phyloP scores from a whole-genome alignment of 495 filamentous ascomycete species.

The Durotheca rogersii region DNA sequence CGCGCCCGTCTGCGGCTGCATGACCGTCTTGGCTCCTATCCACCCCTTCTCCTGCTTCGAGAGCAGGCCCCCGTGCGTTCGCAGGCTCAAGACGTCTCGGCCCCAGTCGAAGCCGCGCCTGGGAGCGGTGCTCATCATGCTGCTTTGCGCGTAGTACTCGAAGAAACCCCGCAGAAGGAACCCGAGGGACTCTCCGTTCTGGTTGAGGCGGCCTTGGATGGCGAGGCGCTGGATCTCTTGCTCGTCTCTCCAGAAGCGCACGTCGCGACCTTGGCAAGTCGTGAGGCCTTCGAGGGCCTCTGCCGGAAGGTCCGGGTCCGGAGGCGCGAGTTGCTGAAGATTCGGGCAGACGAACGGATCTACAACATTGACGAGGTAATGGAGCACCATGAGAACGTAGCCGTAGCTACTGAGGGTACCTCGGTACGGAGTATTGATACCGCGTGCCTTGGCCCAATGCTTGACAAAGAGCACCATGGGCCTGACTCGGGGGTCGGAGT shows the following conservation, averaged over 20 bases:
- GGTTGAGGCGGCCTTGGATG: constrained; percentile 51
- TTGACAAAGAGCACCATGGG: constrained; percentile 82
- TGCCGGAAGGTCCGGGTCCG: constrained; percentile 40
- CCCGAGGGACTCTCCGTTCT: constrained; percentile 63
- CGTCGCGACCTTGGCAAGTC: constrained; percentile 56
- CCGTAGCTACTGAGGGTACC: constrained; percentile 84
- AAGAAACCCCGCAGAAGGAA: constrained; percentile 73
- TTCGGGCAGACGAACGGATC: constrained; percentile 78
- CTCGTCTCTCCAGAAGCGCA: constrained; percentile 71
- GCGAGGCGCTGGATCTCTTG: constrained; percentile 58
- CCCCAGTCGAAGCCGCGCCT: constrained; percentile 67
- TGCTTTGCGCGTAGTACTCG: constrained; percentile 68
- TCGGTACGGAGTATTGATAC: constrained; percentile 78
- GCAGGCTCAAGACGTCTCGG: constrained; percentile 66
- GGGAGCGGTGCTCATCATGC: constrained; percentile 41
- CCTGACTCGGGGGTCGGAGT: constrained; percentile 68
- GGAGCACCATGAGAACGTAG: constrained; percentile 90
- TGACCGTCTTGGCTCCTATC: constrained; percentile 65
- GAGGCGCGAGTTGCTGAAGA: constrained; percentile 61
- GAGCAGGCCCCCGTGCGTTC: constrained; percentile 65
- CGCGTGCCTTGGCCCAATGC: constrained; percentile 75
- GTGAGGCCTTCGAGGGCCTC: constrained; percentile 43
- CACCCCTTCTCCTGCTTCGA: constrained; percentile 74
- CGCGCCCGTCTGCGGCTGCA: constrained; percentile 31
- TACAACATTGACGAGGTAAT: constrained; percentile 79